These are phyloP conservation scores for Cryptococcus sp. DNA, from an alignment of 1,284 basidiomycete species.

Conservation along the genomic window DNA sequence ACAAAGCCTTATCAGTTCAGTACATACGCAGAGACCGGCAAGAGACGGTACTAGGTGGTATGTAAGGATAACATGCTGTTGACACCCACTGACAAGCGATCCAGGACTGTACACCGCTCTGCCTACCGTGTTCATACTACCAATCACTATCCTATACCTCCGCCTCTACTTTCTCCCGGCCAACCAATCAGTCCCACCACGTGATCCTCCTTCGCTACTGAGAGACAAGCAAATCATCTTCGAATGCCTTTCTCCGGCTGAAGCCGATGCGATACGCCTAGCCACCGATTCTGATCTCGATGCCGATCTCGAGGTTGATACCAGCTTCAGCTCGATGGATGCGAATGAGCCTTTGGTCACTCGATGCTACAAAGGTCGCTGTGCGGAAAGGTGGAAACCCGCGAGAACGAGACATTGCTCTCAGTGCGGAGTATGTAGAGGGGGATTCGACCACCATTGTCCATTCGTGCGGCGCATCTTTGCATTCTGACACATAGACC, in stretches of 20 bases:
- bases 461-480: conserved; percentile 33
- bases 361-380: conserved; percentile 32
- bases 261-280: conserved; percentile 13
- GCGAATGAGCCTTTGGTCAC: conserved; percentile 20
- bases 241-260: conserved; percentile 33
- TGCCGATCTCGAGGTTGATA: conserved; percentile 1
- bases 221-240: conserved; percentile 20
- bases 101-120: conserved; percentile 24
- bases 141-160: conserved; percentile 30
- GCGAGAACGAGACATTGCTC: conserved; percentile 47
- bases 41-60: conserved; percentile 9
- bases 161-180: conserved; percentile 44
- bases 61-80: not conserved
- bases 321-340: not conserved
- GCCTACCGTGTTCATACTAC: conserved; percentile 20
- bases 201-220: conserved; percentile 24
- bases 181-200: conserved; percentile 33
- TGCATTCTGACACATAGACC: not conserved
- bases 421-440: conserved; percentile 44
- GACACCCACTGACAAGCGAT: not conserved
- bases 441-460: conserved; percentile 50
- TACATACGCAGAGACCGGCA: conserved; percentile 5
- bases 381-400: conserved; percentile 45
- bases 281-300: not conserved
- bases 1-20: not conserved